phyloP scores from a whole-genome alignment of 1,284 basidiomycete species.

The Puccinia brachypodii region DNA sequence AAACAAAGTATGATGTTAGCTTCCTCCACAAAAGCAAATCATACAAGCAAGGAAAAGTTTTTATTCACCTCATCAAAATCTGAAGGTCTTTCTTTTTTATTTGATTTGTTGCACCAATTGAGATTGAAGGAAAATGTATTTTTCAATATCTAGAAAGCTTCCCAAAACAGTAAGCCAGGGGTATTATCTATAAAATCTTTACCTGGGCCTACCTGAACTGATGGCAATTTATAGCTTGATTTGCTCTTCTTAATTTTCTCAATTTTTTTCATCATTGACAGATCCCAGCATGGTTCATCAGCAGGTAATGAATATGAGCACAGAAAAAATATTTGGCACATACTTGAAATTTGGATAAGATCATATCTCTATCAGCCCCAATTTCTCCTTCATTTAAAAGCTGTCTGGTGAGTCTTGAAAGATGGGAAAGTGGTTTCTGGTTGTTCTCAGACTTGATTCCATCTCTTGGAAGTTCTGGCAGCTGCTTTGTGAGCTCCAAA shows the following conservation, averaged over 20 bases:
- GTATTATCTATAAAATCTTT: background rate
- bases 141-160: background rate
- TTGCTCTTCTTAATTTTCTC: background rate
- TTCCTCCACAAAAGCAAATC: background rate
- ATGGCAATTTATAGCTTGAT: background rate
- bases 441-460: background rate
- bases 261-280: background rate
- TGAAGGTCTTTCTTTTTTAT: background rate
- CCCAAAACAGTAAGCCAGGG: background rate
- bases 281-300: background rate
- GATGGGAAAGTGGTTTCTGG: background rate
- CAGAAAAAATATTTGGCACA: background rate
- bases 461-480: background rate
- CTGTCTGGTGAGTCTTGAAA: background rate
- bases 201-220: background rate
- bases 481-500: background rate
- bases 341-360: background rate
- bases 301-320: background rate
- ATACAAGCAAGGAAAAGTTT: background rate
- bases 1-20: background rate
- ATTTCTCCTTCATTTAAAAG: background rate
- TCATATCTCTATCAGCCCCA: background rate
- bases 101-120: background rate
- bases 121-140: too few species aligned
- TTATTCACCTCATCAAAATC: background rate